Evolutionary conservation across 768 basidiomycete species (phyloP), one percentile per base, ranked within the genome.

Genomic region (Gymnopilus junonius): DNA sequence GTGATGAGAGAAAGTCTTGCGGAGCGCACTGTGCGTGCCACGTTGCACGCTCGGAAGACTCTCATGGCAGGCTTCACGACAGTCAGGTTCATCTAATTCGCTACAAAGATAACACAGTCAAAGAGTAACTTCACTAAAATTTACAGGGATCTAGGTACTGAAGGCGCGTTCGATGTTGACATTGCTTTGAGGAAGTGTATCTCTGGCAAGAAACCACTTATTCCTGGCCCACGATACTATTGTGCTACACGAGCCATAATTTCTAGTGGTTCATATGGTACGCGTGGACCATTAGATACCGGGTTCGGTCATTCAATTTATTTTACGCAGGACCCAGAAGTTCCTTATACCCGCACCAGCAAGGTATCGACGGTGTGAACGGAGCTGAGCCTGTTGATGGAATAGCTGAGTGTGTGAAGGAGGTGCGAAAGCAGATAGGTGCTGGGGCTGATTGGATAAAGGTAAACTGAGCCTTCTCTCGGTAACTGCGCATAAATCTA

Each of bases 361-460:
- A 87, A 61, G 87, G 85, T 7, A 75, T 87, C 8, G 85, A 90
- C 64, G 83, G 85, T 1, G 76, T 86, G 39, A 82, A 77, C 4
- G 86, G 88, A 6, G 86, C 87, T 8, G 83, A 87, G 61, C 79
- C 80, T 3, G 87, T 82, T 1, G 87, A 90, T 64, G 89, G 88
- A 1, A 73, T 80, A 23, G 83, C 82, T 32, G 85, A 79, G 34
- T 87, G 88, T 66, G 70, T 83, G 40, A 80, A 79, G 62, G 87
- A 82, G 12, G 85, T 88, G 5, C 77, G 87, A 27, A 80, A 79
- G 61, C 89, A 89, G 65, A 80, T 90, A 58, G 87, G 87, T 31
- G 83, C 85, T 12, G 87, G 87, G 7, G 84, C 88, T 4, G 89
- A 90, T 72, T 87, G 84, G 85, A 86, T 90, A 65, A 89, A 89